Percentiles rank a stretch among this genome's conserved stretches.
Conservation (phyloP, 345 rosid genomes). For the Corchorus capsularis region DNA sequence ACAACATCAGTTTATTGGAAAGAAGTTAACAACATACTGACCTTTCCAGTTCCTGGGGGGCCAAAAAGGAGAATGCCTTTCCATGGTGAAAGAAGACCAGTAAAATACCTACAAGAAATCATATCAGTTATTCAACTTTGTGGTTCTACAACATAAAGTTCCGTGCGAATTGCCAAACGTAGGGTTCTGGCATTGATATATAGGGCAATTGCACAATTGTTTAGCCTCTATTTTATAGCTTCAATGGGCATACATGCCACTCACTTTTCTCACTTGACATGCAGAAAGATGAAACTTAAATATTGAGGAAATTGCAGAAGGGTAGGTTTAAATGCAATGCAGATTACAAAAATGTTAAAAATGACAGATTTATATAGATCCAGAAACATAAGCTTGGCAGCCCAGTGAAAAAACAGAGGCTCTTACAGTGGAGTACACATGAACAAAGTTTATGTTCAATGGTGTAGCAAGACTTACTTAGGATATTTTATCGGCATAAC, state of each 20-base stretch:
- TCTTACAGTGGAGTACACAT: background rate
- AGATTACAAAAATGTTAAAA: conserved; percentile 1
- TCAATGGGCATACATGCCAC: background rate
- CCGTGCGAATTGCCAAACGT: background rate
- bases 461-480: conserved; percentile 51
- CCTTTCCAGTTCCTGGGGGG: conserved; percentile 99
- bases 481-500: conserved; percentile 99
- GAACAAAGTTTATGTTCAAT: background rate
- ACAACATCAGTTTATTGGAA: conserved; percentile 9
- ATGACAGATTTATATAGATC: background rate
- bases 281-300: conserved; percentile 2
- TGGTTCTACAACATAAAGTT: background rate
- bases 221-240: background rate
- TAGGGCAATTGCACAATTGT: background rate
- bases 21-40: conserved; percentile 25
- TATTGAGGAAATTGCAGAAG: background rate
- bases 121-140: background rate
- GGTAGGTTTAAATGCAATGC: conserved; percentile 1
- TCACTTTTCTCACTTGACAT: background rate
- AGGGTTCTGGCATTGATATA: background rate
- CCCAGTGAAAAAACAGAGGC: background rate
- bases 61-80: conserved; percentile 99
- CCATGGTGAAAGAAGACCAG: conserved; percentile 97
- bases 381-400: background rate
- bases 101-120: conserved; percentile 66